phyloP scores from a whole-genome alignment of 2,329 filamentous ascomycete genomes.

The Claviceps paspali region DNA sequence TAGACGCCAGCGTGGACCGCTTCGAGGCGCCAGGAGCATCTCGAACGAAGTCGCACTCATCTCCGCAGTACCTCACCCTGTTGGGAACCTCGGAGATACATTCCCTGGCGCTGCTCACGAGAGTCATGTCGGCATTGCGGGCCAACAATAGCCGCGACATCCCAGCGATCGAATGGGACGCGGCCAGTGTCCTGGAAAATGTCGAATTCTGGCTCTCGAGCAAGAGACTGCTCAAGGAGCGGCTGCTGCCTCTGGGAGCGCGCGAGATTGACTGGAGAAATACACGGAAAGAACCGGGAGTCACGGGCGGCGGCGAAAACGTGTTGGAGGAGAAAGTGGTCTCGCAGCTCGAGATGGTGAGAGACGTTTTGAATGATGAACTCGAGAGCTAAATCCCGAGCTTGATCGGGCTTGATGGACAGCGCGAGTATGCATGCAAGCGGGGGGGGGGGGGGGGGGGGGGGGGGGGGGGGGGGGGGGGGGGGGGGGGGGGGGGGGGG shows the following conservation, averaged over 20 bases:
- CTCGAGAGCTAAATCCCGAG: constrained; percentile 21
- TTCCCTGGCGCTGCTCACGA: constrained; percentile 59
- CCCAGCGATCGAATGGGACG: constrained; percentile 60
- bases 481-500: too few species aligned
- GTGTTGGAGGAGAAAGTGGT: constrained; percentile 64
- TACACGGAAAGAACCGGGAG: constrained; percentile 21
- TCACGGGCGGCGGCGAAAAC: constrained; percentile 35
- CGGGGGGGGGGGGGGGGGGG: too few species aligned
- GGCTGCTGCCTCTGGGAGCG: constrained; percentile 57
- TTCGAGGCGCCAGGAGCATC: constrained; percentile 48
- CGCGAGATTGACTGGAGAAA: constrained; percentile 52
- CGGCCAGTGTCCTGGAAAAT: constrained; percentile 57
- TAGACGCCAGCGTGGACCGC: constrained; percentile 54
- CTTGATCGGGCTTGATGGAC: neutral
- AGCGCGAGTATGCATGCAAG: neutral
- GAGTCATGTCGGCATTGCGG: constrained; percentile 53
- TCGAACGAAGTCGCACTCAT: constrained; percentile 31
- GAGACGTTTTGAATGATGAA: constrained; percentile 38
- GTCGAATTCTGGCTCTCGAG: constrained; percentile 68
- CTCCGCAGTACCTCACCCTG: constrained; percentile 54
- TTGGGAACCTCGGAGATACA: constrained; percentile 63
- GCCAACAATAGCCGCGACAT: constrained; percentile 57
- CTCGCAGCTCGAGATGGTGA: constrained; percentile 47
- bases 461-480: too few species aligned
- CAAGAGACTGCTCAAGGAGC: constrained; percentile 51